A percentile compares a stretch with the other conserved stretches of the same genome.
Evolutionary conservation across 2,329 filamentous ascomycete genomes (phyloP).

Genomic region (Emergomyces pasteurianus): DNA sequence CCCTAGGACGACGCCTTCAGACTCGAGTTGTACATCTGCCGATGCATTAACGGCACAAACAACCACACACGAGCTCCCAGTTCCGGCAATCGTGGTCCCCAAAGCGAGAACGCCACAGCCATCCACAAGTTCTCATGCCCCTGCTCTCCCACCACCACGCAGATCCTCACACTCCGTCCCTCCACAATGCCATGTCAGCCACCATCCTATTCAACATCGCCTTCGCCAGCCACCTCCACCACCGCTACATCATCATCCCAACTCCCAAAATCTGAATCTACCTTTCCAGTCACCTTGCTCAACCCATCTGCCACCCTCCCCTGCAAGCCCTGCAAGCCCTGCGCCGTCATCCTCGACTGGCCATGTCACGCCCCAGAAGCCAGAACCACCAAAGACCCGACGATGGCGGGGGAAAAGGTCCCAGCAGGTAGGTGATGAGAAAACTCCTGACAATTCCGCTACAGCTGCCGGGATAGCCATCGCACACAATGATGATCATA

Average conservation of each 20-base stretch:
- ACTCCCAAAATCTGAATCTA: not conserved
- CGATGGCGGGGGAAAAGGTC: slow-evolving; percentile 22
- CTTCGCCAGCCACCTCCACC: slow-evolving; percentile 7
- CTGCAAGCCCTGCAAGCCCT: slow-evolving; percentile 7
- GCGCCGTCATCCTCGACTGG: slow-evolving; percentile 11
- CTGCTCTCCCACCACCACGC: slow-evolving; percentile 30
- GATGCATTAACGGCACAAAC: not conserved
- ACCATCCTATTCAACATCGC: slow-evolving; percentile 9
- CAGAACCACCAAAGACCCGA: slow-evolving; percentile 30
- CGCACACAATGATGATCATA: not conserved
- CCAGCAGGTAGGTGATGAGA: not conserved
- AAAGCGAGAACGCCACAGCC: not conserved
- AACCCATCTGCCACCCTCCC: not conserved
- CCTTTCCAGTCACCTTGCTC: not conserved
- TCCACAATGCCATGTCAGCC: slow-evolving; percentile 7
- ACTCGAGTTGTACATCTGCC: not conserved
- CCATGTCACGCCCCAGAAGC: slow-evolving; percentile 17
- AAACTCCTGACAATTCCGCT: not conserved
- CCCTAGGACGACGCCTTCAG: not conserved
- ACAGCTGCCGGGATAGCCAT: not conserved
- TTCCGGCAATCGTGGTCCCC: not conserved
- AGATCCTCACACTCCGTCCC: slow-evolving; percentile 23
- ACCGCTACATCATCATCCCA: slow-evolving; percentile 6
- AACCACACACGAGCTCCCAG: not conserved
- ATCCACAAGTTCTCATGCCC: slow-evolving; percentile 16